Evolutionary conservation across 352 stramenopile genomes (phyloP), one percentile per base, ranked within the genome.

Genomic region (Globisporangium paddicum): DNA sequence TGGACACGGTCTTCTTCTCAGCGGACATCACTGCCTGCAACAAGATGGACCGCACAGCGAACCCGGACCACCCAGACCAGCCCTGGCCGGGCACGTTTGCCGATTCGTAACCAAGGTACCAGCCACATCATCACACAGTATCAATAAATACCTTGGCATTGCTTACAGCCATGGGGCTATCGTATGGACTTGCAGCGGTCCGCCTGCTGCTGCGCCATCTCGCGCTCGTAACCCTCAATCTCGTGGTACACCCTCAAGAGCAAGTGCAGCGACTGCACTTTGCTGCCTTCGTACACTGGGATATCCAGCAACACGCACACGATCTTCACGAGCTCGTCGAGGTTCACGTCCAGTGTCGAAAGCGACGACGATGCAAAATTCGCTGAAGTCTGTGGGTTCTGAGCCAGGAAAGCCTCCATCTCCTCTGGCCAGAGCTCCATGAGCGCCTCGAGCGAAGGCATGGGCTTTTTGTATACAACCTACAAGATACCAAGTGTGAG

Each of bases 221-320:
- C 67, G 62, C 68, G 74, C 64, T 89, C 75, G 65, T 86, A 85
- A 40, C 50, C 41, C 32, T 79, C 57, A 19, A 94, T 89, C 63
- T 96, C 86, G 50, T 78, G 59, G 60, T 92, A 98, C 26, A 98
- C 64, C 8, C 82, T 91, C 42, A 98, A 98, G 21, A 98, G 69
- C 3, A 95, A 58, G 72, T 98, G 93, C 26, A 98, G 73, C 38
- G 84, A 94, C 62, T 98, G 79, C 51, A 97, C 63, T 25, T 89
- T 65, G n/a, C 81, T 74, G 1, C 66, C 67, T 53, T 76, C 63
- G 67, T 96, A 86, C 23, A 98, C 87, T 7, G 95, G 95, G 38
- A 98, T 97, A 63, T 97, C 95, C 34, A 98, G 63, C 19, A 98
- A 48, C 3, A 78, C 85, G 59, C 93, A 98, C 23, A 96, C 72